Conservation (phyloP, 208 protist genomes). For the Trypanosoma lewisi region DNA sequence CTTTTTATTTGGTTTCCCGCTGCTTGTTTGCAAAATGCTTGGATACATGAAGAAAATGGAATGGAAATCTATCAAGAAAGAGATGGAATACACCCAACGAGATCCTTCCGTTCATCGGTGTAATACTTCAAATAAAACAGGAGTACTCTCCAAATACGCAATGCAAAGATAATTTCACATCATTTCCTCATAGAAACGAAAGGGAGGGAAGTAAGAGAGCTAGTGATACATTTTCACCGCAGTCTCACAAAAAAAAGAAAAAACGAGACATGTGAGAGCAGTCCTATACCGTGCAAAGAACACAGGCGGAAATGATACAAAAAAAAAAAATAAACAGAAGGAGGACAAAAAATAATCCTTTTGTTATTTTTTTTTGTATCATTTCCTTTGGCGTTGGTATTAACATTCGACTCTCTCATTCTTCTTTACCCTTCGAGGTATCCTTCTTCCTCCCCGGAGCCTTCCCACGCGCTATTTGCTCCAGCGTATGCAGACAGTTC, state of each 20-base stretch:
- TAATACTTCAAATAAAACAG: not conserved
- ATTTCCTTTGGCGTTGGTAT: too few relatives aligned
- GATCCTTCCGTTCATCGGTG: not conserved
- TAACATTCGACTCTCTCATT: not conserved
- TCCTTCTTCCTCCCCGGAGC: not conserved
- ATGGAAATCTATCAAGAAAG: not conserved
- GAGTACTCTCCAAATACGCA: not conserved
- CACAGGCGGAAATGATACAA: too few relatives aligned
- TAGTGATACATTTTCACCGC: not conserved
- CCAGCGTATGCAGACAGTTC: not conserved
- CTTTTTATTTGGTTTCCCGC: too few relatives aligned
- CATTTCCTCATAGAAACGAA: not conserved
- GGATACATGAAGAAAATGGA: not conserved
- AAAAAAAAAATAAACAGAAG: too few relatives aligned
- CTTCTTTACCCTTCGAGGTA: not conserved
- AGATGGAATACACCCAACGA: not conserved
- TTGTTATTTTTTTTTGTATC: not conserved
- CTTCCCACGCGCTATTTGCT: slow-evolving; percentile 3
- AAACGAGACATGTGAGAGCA: too few relatives aligned
- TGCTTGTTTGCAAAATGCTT: too few relatives aligned
- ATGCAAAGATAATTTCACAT: not conserved
- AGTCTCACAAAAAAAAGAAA: slow-evolving; percentile 19
- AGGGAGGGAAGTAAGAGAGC: slow-evolving; percentile 1
- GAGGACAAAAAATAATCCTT: too few relatives aligned
- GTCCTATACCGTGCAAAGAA: too few relatives aligned